phyloP scores from a whole-genome alignment of 106 monocot genomes.

The Ottelia alismoides region DNA sequence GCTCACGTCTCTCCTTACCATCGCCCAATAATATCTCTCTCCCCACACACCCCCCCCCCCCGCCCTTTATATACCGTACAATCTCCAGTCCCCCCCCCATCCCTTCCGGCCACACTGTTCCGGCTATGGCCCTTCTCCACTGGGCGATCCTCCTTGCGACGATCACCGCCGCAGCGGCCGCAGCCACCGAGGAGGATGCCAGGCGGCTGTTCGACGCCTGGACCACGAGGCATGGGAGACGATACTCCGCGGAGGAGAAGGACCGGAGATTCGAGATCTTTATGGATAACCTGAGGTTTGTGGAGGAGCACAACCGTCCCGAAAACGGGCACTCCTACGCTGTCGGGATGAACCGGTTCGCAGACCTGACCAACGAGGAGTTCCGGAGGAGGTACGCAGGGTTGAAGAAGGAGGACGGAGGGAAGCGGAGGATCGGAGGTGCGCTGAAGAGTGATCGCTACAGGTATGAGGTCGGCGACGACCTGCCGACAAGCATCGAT shows the following conservation, averaged over 20 bases:
- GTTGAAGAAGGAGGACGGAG: neutral
- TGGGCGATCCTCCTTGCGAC: neutral
- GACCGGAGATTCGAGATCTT: constrained; percentile 35
- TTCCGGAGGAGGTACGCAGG: constrained; percentile 27
- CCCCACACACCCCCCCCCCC: too few species aligned
- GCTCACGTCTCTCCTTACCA: too few species aligned
- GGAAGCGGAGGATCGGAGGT: neutral
- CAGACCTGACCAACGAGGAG: constrained; percentile 54
- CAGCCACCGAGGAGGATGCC: constrained; percentile 12
- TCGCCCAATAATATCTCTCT: too few species aligned
- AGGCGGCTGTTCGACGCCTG: constrained; percentile 20
- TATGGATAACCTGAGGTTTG: constrained; percentile 27
- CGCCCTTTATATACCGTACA: too few species aligned
- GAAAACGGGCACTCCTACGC: constrained; percentile 15
- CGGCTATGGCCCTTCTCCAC: neutral
- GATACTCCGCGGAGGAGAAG: constrained; percentile 29
- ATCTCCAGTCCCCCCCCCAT: too few species aligned
- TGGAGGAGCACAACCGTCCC: constrained; percentile 32
- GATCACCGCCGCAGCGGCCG: constrained; percentile 5
- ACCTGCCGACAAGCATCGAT: constrained; percentile 10
- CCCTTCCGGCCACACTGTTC: too few species aligned
- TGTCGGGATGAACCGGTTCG: constrained; percentile 37
- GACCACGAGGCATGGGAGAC: constrained; percentile 11
- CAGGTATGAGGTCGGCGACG: neutral
- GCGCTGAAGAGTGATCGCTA: constrained; percentile 7